Base-by-base conservation (phyloP, 2,329 filamentous ascomycete genomes). In the Claviceps maximensis region DNA sequence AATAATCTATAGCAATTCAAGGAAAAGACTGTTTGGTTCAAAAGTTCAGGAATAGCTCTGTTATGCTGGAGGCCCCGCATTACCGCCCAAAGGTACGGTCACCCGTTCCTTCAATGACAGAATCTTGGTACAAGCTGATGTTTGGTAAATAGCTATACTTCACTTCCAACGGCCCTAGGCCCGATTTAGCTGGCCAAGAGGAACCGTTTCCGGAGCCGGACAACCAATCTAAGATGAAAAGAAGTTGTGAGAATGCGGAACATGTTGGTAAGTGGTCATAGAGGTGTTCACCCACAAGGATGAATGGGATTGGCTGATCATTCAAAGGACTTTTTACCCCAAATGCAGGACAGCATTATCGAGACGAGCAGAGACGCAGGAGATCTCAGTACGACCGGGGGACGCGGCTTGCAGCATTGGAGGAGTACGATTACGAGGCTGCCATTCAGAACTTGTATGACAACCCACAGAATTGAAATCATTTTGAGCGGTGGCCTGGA, bases 1-100 rank as follows among this genome's bases (percentile, higher is more conserved):
- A 42, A 45, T 38, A 42, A 31, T 19, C 36, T 29, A 13, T 31
- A 89, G 86, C 90, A 13, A 91, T 95, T 55, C 93, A 98, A 72
- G 93, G 93, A 47, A 85, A 86, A 57, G 89, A 95, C 63, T 91
- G 88, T 58, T 76, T 97, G 0, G 81, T 96, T 7, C 87, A 94
- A 66, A 96, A 97, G 65, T 98, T 98, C 64, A 84, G 93, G 38
- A 98, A 98, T 71, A 95, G 89, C 41, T 91, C 89, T 0, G 89
- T 98, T 31, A 96, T 97, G 89, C 75, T 91, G 1, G 90, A 97
- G 69, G 79, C 83, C 12, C 75, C 81, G 0, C 82, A 85, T 51
- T 95, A 89, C 62, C 83, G 89, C 1, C 93, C 93, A 0, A 94
- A 94, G 76, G 86, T 89, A 67, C 17, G 36, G 27, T n/a, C 1